Conservation (phyloP, 2,329 filamentous ascomycete species). For the Periconia macrospinosa region DNA sequence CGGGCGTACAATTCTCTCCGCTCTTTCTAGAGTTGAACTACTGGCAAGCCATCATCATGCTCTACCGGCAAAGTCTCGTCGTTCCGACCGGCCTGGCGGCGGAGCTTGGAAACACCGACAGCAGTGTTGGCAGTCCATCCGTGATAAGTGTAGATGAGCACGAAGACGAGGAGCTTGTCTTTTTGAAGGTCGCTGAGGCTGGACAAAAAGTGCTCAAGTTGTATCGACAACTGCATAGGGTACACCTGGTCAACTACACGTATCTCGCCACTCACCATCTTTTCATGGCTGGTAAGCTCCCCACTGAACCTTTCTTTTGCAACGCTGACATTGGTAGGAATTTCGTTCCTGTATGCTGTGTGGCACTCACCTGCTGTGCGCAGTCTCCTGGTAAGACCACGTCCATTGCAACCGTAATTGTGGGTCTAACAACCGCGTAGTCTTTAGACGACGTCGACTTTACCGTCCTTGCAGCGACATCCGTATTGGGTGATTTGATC, state of each 20-base stretch:
- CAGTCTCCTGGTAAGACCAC: constrained; percentile 72
- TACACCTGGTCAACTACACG: constrained; percentile 91
- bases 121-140: constrained; percentile 62
- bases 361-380: constrained; percentile 93
- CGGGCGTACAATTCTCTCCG: constrained; percentile 84
- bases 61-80: constrained; percentile 87
- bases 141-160: constrained; percentile 66
- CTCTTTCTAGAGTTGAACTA: constrained; percentile 95
- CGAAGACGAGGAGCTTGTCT: constrained; percentile 88
- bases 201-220: constrained; percentile 89
- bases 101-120: constrained; percentile 65
- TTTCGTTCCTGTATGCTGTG: constrained; percentile 94
- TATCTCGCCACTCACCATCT: constrained; percentile 94
- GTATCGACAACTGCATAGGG: constrained; percentile 85
- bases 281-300: constrained; percentile 81
- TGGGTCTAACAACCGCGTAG: constrained; percentile 34
- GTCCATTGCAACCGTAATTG: constrained; percentile 4
- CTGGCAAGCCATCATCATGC: constrained; percentile 95
- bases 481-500: constrained; percentile 86
- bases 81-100: constrained; percentile 83
- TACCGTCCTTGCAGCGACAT: constrained; percentile 89
- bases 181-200: constrained; percentile 91
- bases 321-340: constrained; percentile 49
- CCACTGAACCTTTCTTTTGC: constrained; percentile 6
- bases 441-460: constrained; percentile 97